Evolutionary conservation across 257 asterid species (phyloP).

Genomic region (Dorcoceras hygrometricum): DNA sequence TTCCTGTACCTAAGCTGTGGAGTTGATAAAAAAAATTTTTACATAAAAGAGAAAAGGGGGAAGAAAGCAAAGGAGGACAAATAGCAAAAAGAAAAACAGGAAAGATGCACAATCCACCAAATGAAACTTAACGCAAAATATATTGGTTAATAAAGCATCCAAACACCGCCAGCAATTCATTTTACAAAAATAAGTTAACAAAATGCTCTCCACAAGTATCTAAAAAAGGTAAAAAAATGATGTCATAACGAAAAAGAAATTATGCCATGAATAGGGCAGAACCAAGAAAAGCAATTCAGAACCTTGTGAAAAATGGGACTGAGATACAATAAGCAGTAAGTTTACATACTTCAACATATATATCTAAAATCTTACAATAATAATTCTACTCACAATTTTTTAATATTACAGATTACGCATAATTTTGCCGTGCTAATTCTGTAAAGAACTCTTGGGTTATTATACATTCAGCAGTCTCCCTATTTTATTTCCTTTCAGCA

Average conservation of each 20-base stretch:
- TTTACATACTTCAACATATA: neutral
- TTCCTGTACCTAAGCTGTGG: constrained; percentile 94
- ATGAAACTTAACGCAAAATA: constrained; percentile 15
- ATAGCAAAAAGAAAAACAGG: constrained; percentile 2
- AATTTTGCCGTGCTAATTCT: neutral
- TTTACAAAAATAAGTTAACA: neutral
- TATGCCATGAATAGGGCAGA: neutral
- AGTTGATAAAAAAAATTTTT: constrained; percentile 10
- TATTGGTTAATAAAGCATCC: constrained; percentile 13
- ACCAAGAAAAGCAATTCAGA: neutral
- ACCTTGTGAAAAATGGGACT: neutral
- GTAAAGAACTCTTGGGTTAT: neutral
- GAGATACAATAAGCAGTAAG: neutral
- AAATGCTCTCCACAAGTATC: constrained; percentile 4
- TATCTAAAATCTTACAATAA: neutral
- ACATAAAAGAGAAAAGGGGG: constrained; percentile 14
- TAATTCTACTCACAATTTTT: neutral
- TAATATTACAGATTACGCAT: neutral
- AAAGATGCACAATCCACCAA: constrained; percentile 11
- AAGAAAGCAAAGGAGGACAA: neutral
- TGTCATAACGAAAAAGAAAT: neutral
- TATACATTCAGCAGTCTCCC: neutral
- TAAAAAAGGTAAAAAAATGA: neutral
- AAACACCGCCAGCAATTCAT: constrained; percentile 12
- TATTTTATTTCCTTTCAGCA: neutral